Evolutionary conservation across 1,284 basidiomycete genomes (phyloP).

Genomic region (Ustilago bromivora): DNA sequence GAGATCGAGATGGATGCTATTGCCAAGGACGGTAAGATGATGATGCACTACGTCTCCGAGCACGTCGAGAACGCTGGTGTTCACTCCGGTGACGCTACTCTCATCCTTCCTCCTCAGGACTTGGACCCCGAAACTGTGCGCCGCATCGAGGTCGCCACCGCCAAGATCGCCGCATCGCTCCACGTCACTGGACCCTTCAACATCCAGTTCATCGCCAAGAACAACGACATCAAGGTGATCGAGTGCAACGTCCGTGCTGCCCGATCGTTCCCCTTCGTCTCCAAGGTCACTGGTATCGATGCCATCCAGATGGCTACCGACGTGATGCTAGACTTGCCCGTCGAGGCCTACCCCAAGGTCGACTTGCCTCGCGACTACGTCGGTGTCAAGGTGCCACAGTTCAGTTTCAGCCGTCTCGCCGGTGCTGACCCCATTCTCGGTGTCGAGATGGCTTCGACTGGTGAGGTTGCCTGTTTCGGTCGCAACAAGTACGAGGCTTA

Average conservation of each 20-base stretch:
- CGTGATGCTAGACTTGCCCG: conserved; percentile 91
- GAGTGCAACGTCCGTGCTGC: conserved; percentile 98
- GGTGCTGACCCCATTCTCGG: conserved; percentile 98
- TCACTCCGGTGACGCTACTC: conserved; percentile 95
- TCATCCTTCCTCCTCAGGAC: conserved; percentile 97
- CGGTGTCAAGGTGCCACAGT: conserved; percentile 98
- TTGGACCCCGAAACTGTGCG: conserved; percentile 94
- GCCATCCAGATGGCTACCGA: conserved; percentile 99
- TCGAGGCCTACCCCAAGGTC: conserved; percentile 89
- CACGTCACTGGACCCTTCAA: conserved; percentile 99
- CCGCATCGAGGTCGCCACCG: conserved; percentile 94
- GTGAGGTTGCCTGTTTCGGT: conserved; percentile 98
- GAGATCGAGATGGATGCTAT: conserved; percentile 99
- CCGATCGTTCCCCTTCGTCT: conserved; percentile 98
- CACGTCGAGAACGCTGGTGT: conserved; percentile 99
- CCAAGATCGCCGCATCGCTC: conserved; percentile 92
- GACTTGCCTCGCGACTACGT: conserved; percentile 91
- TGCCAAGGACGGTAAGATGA: conserved; percentile 94
- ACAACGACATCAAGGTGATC: conserved; percentile 99
- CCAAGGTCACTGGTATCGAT: conserved; percentile 96
- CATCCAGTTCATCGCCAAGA: conserved; percentile 99
- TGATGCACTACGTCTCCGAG: conserved; percentile 99
- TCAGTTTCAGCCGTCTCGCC: conserved; percentile 93
- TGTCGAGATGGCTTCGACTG: conserved; percentile 99
- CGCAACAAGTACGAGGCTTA: conserved; percentile 98